Evolutionary conservation across 2,329 filamentous ascomycete species (phyloP), one percentile per base, ranked within the genome.

Genomic region (Fusarium longipes): DNA sequence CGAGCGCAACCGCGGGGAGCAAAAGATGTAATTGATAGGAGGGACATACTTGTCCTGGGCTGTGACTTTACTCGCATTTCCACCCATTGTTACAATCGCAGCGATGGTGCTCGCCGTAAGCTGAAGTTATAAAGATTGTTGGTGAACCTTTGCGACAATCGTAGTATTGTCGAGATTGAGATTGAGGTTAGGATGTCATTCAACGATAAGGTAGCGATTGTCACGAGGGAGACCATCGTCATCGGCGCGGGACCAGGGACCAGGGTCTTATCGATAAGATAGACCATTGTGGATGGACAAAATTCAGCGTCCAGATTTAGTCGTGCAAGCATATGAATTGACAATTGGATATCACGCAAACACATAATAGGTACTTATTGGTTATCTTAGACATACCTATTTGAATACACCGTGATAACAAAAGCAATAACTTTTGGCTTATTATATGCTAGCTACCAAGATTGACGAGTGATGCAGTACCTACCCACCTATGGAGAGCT

Each of bases 21-120:
- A 58, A 44, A 17, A 27, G 22, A 15, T 35, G 44, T 57, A 52
- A 44, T 15, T 50, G 44, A 56, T 36, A 9, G 42, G 39, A 60
- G 47, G 54, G 30, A 39, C 87, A 73, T 77, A 97, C 94, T 93
- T 93, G 82, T 98, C 95, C 82, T 97, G 94, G 73, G 83, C 84
- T 61, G 86, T 88, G 65, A 88, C 83, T 76, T 85, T 85, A 77
- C 86, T 88, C 51, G 81, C 73, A 67, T 79, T 84, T 71, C 83
- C 85, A 33, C 86, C 86, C 86, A 88, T 88, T 35, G 50, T 73
- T 67, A 69, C 25, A 9, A 61, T 53, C 44, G 29, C 40, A 24
- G 43, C 47, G 49, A 30, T 48, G 43, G 35, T 42, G 33, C 40
- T 57, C 22, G 54, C 57, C 51, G 65, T 47, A 17, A 25, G 39